These are phyloP conservation scores for Populus hybrid DNA, from an alignment of 441 rosid species.

Conservation along the genomic window DNA sequence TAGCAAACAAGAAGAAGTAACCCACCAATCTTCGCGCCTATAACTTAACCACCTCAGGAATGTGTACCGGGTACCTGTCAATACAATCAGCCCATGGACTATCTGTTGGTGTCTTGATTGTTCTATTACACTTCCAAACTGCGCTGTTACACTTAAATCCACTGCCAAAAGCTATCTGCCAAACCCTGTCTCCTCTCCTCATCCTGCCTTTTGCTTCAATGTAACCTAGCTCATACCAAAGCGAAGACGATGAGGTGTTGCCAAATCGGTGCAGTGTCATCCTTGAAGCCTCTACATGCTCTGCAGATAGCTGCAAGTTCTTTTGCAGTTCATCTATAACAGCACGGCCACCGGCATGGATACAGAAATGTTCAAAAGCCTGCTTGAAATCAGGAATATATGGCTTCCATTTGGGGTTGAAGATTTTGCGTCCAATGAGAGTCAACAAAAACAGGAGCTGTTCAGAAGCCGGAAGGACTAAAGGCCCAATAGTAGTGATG, in stretches of 20 bases:
- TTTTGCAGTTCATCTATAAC: conserved; percentile 90
- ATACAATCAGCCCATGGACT: conserved; percentile 88
- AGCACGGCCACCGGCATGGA: conserved; percentile 94
- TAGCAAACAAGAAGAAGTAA: neutral
- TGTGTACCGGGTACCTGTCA: conserved; percentile 75
- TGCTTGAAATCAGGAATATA: conserved; percentile 92
- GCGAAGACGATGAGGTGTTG: conserved; percentile 88
- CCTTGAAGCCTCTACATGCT: conserved; percentile 89
- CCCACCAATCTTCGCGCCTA: conserved; percentile 6
- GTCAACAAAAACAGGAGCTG: conserved; percentile 71
- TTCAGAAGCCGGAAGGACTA: conserved; percentile 91
- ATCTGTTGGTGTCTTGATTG: conserved; percentile 49
- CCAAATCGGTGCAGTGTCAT: conserved; percentile 91
- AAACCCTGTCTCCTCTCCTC: conserved; percentile 75
- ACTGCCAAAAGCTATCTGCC: conserved; percentile 97
- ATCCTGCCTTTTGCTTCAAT: conserved; percentile 85
- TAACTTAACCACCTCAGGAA: conserved; percentile 90
- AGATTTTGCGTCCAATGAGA: conserved; percentile 79
- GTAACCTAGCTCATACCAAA: conserved; percentile 84
- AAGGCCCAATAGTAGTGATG: conserved; percentile 84
- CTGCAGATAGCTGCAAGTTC: conserved; percentile 73
- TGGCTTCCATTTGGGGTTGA: conserved; percentile 80
- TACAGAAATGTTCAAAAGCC: conserved; percentile 95
- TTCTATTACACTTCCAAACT: conserved; percentile 84
- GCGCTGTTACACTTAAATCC: conserved; percentile 98